Evolutionary conservation across 2,329 filamentous ascomycete species (phyloP).

Genomic region (Cyphellophora attinorum): DNA sequence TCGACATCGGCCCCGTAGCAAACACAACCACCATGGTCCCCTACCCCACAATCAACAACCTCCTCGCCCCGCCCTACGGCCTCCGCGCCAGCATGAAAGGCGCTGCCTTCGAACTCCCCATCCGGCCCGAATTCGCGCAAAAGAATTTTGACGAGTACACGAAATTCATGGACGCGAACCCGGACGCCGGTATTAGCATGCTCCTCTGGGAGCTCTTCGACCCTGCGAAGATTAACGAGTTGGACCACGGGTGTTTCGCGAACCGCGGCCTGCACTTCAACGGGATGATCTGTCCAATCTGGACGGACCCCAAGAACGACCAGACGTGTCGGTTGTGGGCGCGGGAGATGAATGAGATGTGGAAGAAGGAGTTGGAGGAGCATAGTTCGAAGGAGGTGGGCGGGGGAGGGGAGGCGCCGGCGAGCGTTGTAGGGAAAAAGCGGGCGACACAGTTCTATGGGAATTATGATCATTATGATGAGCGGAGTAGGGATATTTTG

Average conservation of each 20-base stretch:
- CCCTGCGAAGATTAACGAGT: constrained; percentile 28
- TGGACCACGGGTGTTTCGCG: constrained; percentile 33
- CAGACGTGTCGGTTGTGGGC: constrained; percentile 29
- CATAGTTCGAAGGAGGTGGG: constrained; percentile 7
- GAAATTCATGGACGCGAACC: constrained; percentile 19
- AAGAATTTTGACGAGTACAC: constrained; percentile 23
- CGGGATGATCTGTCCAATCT: constrained; percentile 30
- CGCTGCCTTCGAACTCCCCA: constrained; percentile 33
- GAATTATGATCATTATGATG: constrained; percentile 20
- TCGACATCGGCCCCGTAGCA: constrained; percentile 27
- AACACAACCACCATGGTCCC: constrained; percentile 31
- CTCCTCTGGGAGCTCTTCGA: constrained; percentile 36
- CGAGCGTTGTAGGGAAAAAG: constrained; percentile 10
- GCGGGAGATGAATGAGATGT: constrained; percentile 23
- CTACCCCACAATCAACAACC: constrained; percentile 31
- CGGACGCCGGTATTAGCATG: constrained; percentile 21
- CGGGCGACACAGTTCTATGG: constrained; percentile 16
- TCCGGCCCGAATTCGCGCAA: constrained; percentile 26
- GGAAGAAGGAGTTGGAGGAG: constrained; percentile 18
- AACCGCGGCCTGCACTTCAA: constrained; percentile 38
- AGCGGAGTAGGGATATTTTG: constrained; percentile 28
- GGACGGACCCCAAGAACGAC: constrained; percentile 31
- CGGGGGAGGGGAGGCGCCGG: constrained; percentile 6
- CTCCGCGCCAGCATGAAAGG: constrained; percentile 35
- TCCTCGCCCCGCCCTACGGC: constrained; percentile 27